A percentile compares a stretch with the other conserved stretches of the same genome.
These are phyloP conservation scores for Hypomontagnella submonticulosa DNA, from an alignment of 495 filamentous ascomycete genomes.

Conservation along the genomic window DNA sequence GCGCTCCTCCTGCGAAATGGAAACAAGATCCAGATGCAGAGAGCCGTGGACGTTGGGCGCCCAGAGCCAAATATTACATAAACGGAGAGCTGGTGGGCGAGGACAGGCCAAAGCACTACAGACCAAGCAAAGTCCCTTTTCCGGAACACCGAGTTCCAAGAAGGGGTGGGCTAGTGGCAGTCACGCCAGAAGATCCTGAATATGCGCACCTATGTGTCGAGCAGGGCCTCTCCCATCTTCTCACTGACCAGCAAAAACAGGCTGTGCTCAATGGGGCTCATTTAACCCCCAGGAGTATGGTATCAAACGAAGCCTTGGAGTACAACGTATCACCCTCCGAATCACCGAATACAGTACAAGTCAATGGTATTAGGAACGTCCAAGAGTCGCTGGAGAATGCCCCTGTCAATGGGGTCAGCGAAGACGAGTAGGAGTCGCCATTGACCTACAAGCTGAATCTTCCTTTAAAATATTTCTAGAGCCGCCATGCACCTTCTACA, in stretches of 20 bases:
- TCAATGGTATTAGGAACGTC: slow-evolving; percentile 43
- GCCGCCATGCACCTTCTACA: slow-evolving; percentile 7
- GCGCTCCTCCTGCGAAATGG: slow-evolving; percentile 59
- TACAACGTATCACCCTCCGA: slow-evolving; percentile 43
- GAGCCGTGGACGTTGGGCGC: slow-evolving; percentile 53
- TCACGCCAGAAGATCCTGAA: slow-evolving; percentile 58
- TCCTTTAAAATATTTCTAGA: not conserved
- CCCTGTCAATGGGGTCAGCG: slow-evolving; percentile 36
- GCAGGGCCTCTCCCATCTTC: slow-evolving; percentile 56
- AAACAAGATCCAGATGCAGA: slow-evolving; percentile 61
- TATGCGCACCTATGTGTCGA: slow-evolving; percentile 58
- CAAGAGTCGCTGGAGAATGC: slow-evolving; percentile 37
- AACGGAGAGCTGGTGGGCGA: slow-evolving; percentile 59
- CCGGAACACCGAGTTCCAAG: slow-evolving; percentile 59
- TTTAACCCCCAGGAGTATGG: slow-evolving; percentile 47
- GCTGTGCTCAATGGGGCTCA: slow-evolving; percentile 42
- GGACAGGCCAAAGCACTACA: slow-evolving; percentile 48
- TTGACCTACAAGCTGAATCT: slow-evolving; percentile 9
- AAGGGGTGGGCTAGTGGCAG: slow-evolving; percentile 54
- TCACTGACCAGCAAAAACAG: slow-evolving; percentile 50
- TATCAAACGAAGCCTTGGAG: slow-evolving; percentile 45
- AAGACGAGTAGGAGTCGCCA: slow-evolving; percentile 23
- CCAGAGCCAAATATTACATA: slow-evolving; percentile 59
- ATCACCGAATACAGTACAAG: slow-evolving; percentile 29
- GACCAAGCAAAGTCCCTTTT: slow-evolving; percentile 57